A percentile compares a stretch with the other conserved stretches of the same genome.
phyloP scores from a whole-genome alignment of 164 flowering plant genomes.

The Aristolochia californica region DNA sequence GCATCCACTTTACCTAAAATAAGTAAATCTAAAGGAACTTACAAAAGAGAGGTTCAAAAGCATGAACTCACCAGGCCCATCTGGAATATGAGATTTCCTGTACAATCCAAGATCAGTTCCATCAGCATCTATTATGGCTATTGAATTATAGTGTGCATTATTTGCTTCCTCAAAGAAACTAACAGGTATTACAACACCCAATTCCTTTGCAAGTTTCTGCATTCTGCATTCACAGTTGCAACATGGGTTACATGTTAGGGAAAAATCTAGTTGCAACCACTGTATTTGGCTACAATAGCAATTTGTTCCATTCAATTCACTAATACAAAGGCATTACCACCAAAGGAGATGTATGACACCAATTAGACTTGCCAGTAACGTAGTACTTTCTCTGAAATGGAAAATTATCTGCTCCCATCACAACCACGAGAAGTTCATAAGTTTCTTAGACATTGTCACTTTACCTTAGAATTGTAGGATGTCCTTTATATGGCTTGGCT shows the following conservation, averaged over 20 bases:
- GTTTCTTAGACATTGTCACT: background rate
- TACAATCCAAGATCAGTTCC: conserved; percentile 90
- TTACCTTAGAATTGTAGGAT: conserved; percentile 74
- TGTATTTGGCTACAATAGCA: no score
- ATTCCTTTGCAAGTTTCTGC: conserved; percentile 90
- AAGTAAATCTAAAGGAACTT: background rate
- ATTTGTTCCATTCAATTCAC: no score
- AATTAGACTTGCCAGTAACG: no score
- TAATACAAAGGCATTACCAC: no score
- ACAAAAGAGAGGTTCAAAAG: background rate
- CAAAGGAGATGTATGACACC: no score
- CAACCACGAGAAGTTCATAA: no score
- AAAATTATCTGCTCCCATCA: no score
- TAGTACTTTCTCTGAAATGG: no score
- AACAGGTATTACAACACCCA: conserved; percentile 91
- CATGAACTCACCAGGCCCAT: conserved; percentile 68
- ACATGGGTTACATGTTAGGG: background rate
- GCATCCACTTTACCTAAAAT: conserved; percentile 1
- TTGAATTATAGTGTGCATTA: conserved; percentile 93
- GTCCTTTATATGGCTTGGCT: conserved; percentile 79
- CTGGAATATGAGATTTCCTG: conserved; percentile 95
- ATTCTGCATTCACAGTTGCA: conserved; percentile 35
- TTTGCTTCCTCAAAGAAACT: conserved; percentile 98
- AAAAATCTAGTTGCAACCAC: no score
- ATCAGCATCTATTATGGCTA: conserved; percentile 95